Evolutionary conservation across 441 rosid genomes (phyloP).

Genomic region (Brassica hybrid): DNA sequence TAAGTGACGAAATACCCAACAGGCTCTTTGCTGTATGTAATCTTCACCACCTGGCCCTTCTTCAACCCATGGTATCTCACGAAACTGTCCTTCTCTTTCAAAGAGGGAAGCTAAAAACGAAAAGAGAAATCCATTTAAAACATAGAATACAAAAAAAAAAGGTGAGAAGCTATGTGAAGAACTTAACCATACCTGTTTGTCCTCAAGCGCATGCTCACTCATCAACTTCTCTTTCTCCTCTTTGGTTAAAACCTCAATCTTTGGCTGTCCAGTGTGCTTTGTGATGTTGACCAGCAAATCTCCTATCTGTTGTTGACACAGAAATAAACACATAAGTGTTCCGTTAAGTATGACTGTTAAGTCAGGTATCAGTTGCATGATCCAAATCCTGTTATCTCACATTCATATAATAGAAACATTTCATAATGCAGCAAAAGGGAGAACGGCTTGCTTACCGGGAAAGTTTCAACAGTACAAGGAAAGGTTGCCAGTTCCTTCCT

Average conservation of each 20-base stretch:
- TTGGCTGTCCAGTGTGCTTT: constrained; percentile 56
- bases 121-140: neutral
- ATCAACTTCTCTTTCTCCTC: constrained; percentile 50
- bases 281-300: constrained; percentile 60
- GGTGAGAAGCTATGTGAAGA: neutral
- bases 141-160: neutral
- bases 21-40: constrained; percentile 49
- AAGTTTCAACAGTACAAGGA: constrained; percentile 53
- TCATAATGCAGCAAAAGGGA: neutral
- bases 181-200: constrained; percentile 48
- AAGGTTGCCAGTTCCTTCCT: constrained; percentile 46
- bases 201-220: constrained; percentile 47
- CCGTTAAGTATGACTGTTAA: constrained; percentile 1
- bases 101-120: constrained; percentile 52
- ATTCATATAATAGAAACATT: neutral
- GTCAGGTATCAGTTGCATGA: constrained; percentile 16
- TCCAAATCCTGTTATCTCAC: neutral
- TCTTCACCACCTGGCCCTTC: constrained; percentile 60
- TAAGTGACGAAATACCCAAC: constrained; percentile 47
- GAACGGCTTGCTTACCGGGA: constrained; percentile 49
- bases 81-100: constrained; percentile 55
- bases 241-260: constrained; percentile 47
- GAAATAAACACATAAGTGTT: neutral
- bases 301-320: constrained; percentile 47
- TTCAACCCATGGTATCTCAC: constrained; percentile 58